Evolutionary conservation across 257 asterid species (phyloP).

Genomic region (Plantago elongata): DNA sequence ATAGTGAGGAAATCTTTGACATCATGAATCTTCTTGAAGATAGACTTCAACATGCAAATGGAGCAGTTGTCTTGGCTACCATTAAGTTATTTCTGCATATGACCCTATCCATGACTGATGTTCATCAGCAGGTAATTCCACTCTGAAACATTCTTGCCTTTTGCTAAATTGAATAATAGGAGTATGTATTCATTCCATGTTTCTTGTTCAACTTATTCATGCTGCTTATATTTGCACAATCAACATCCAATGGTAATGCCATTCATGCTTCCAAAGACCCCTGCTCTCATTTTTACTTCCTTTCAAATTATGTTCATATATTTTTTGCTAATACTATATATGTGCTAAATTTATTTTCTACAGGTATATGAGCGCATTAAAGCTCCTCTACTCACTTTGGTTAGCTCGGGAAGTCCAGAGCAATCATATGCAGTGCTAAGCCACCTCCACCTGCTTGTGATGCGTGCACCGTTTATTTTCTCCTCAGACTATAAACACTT

Average conservation of each 20-base stretch:
- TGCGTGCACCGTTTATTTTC: slow-evolving; percentile 96
- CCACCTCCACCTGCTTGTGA: slow-evolving; percentile 94
- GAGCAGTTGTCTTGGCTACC: slow-evolving; percentile 98
- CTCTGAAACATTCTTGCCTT: slow-evolving; percentile 10
- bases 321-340: slow-evolving; percentile 6
- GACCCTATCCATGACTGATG: slow-evolving; percentile 98
- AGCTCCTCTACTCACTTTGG: slow-evolving; percentile 97
- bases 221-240: slow-evolving; percentile 9
- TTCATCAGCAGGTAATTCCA: slow-evolving; percentile 87
- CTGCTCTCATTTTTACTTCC: slow-evolving; percentile 2
- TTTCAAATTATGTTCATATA: not conserved
- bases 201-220: slow-evolving; percentile 11
- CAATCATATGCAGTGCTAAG: slow-evolving; percentile 91
- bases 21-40: slow-evolving; percentile 99
- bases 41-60: slow-evolving; percentile 99
- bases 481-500: slow-evolving; percentile 96
- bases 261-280: slow-evolving; percentile 11
- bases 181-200: slow-evolving; percentile 10
- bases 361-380: slow-evolving; percentile 98
- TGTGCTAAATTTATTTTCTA: slow-evolving; percentile 15
- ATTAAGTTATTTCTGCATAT: slow-evolving; percentile 82
- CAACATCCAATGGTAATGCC: slow-evolving; percentile 16
- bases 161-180: slow-evolving; percentile 13
- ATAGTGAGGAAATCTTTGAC: slow-evolving; percentile 92
- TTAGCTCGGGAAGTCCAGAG: slow-evolving; percentile 98